These are phyloP conservation scores for Leishmania martiniquensis DNA, from an alignment of 208 protist genomes.

Conservation along the genomic window DNA sequence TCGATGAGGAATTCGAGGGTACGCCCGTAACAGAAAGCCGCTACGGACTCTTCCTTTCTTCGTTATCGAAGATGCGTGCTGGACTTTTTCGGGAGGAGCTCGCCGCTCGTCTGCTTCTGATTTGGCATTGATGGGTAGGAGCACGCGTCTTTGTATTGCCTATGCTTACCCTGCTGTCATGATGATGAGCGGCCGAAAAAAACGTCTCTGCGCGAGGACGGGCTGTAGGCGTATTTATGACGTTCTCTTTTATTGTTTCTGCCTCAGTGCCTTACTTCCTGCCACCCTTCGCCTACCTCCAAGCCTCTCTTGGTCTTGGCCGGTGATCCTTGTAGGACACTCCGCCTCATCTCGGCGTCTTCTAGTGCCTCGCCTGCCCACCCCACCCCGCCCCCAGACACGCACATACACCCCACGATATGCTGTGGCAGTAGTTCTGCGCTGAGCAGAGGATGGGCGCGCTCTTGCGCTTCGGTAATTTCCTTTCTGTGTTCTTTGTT, in stretches of 20 bases:
- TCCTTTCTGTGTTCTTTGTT: not conserved
- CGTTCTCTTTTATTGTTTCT: not conserved
- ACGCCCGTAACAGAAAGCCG: not conserved
- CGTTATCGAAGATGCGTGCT: not conserved
- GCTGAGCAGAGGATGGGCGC: not conserved
- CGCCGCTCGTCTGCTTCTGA: conserved; percentile 6
- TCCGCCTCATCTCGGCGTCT: not conserved
- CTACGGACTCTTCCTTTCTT: not conserved
- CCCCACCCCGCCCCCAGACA: not conserved
- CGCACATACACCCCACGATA: too few relatives aligned
- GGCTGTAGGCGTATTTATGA: not conserved
- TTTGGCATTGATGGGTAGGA: not conserved
- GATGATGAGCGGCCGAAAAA: not conserved
- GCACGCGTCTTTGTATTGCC: not conserved
- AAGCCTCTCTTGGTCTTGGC: not conserved
- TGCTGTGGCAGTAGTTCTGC: not conserved
- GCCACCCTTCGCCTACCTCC: not conserved
- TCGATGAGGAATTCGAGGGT: not conserved
- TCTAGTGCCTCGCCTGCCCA: not conserved
- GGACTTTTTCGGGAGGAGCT: not conserved
- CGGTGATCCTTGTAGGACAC: not conserved
- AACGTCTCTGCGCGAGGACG: not conserved
- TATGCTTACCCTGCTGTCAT: not conserved
- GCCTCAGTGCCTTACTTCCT: not conserved
- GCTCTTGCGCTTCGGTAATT: not conserved